A percentile compares a stretch with the other conserved stretches of the same genome.
Evolutionary conservation across 495 filamentous ascomycete genomes (phyloP).

Genomic region (Venustampulla echinocandica): DNA sequence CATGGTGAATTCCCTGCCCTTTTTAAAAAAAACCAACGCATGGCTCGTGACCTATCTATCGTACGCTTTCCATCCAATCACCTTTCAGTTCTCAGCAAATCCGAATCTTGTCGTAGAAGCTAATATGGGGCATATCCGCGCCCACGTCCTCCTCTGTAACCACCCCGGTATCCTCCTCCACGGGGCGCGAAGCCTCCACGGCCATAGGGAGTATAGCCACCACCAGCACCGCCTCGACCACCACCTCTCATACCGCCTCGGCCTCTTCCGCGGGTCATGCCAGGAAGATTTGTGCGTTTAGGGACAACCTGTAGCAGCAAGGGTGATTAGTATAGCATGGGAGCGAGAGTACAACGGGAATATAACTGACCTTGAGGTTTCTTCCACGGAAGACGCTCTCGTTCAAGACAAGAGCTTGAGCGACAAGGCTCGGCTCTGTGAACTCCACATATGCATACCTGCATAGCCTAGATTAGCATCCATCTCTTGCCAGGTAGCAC

Average conservation of each 20-base stretch:
- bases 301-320: slow-evolving; percentile 62
- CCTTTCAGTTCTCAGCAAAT: background rate
- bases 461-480: slow-evolving; percentile 39
- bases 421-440: slow-evolving; percentile 85
- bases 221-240: slow-evolving; percentile 29
- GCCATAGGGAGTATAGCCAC: no score
- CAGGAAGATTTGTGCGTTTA: slow-evolving; percentile 94
- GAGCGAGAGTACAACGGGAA: slow-evolving; percentile 6
- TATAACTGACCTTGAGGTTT: slow-evolving; percentile 80
- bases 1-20: background rate
- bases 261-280: slow-evolving; percentile 70
- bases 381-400: slow-evolving; percentile 94
- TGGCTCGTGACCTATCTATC: slow-evolving; percentile 8
- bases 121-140: slow-evolving; percentile 80
- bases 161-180: slow-evolving; percentile 72
- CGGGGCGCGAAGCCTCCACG: slow-evolving; percentile 55
- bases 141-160: slow-evolving; percentile 66
- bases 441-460: slow-evolving; percentile 99
- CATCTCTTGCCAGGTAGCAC: slow-evolving; percentile 47
- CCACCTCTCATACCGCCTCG: slow-evolving; percentile 49
- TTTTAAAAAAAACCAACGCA: slow-evolving; percentile 10
- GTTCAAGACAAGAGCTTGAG: slow-evolving; percentile 88
- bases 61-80: slow-evolving; percentile 12
- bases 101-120: slow-evolving; percentile 2
- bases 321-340: slow-evolving; percentile 11